phyloP scores from a whole-genome alignment of 1,139 yeast genomes.

The Hanseniaspora uvarum region DNA sequence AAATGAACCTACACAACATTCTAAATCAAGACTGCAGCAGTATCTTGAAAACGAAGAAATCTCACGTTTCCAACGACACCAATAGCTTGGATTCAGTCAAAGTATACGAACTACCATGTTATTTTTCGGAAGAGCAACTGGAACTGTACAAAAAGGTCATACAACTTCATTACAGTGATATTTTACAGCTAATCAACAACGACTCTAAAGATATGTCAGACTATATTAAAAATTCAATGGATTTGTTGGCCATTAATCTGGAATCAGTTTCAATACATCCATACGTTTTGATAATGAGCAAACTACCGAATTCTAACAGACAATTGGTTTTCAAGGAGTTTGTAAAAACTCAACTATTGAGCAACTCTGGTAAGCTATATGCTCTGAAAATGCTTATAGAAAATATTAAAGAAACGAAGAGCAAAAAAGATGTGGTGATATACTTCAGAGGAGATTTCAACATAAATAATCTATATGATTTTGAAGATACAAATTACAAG shows the following conservation, averaged over 20 bases:
- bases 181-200: conserved; percentile 43
- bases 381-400: conserved; percentile 7
- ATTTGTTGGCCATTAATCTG: conserved; percentile 63
- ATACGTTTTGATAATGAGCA: conserved; percentile 69
- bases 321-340: conserved; percentile 70
- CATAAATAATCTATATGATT: conserved; percentile 13
- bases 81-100: neutral
- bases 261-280: conserved; percentile 83
- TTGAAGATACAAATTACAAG: conserved; percentile 12
- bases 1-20: conserved; percentile 9
- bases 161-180: conserved; percentile 81
- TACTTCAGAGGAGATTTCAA: conserved; percentile 43
- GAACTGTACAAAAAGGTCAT: conserved; percentile 90
- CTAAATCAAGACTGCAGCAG: neutral
- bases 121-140: conserved; percentile 79
- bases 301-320: conserved; percentile 74
- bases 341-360: conserved; percentile 60
- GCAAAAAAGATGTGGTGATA: conserved; percentile 40
- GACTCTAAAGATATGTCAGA: neutral
- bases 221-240: conserved; percentile 39
- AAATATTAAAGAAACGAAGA: conserved; percentile 27
- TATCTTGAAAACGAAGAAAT: conserved; percentile 2
- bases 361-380: conserved; percentile 43
- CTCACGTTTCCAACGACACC: neutral
- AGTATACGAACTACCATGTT: conserved; percentile 44